Evolutionary conservation across 2,329 filamentous ascomycete species (phyloP).

Genomic region (Penicillium sp.): DNA sequence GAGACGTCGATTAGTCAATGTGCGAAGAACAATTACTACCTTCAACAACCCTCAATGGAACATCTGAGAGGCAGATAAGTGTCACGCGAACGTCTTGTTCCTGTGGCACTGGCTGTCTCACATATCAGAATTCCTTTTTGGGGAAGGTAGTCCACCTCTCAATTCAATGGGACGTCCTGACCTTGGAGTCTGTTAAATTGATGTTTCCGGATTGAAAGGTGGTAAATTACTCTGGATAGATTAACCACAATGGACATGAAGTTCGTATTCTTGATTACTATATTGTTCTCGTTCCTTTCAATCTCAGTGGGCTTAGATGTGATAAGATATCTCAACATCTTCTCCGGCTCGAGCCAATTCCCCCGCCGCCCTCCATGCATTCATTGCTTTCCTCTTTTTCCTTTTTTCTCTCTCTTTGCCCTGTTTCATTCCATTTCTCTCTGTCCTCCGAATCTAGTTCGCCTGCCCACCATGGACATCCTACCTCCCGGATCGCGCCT

Average conservation of each 20-base stretch:
- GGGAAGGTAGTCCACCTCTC: conserved; percentile 34
- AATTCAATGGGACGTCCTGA: conserved; percentile 25
- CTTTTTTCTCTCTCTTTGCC: not conserved
- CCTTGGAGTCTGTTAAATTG: conserved; percentile 12
- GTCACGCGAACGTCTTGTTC: conserved; percentile 36
- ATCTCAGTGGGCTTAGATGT: not conserved
- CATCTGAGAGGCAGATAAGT: conserved; percentile 27
- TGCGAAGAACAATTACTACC: conserved; percentile 70
- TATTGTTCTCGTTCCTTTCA: not conserved
- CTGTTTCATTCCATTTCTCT: not conserved
- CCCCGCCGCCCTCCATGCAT: not conserved
- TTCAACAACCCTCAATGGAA: conserved; percentile 34
- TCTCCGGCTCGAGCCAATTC: too few species aligned
- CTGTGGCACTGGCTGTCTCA: conserved; percentile 25
- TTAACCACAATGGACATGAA: not conserved
- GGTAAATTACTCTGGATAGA: conserved; percentile 27
- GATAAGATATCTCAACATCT: too few species aligned
- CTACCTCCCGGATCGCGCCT: not conserved
- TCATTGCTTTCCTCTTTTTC: not conserved
- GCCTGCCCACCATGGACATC: conserved; percentile 1
- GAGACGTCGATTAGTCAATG: conserved; percentile 94
- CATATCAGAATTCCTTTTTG: conserved; percentile 23
- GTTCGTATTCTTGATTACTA: not conserved
- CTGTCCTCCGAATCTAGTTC: not conserved
- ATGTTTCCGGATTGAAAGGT: conserved; percentile 32